These are phyloP conservation scores for Leishmania mexicana DNA, from an alignment of 208 protist species.

Conservation along the genomic window DNA sequence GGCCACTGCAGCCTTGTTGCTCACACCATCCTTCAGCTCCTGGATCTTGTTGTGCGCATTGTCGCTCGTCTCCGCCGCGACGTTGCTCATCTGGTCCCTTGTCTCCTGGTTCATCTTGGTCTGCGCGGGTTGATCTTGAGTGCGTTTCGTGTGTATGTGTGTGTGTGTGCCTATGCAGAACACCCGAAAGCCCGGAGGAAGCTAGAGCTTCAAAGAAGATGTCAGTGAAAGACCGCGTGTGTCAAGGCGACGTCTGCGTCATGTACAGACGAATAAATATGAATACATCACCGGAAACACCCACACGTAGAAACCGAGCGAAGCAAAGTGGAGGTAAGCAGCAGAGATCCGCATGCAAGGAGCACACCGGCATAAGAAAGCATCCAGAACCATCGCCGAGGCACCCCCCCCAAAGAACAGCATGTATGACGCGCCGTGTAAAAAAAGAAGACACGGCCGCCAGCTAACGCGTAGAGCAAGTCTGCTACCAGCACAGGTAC, in stretches of 20 bases:
- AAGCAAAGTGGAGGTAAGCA: not conserved
- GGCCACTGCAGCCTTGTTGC: not conserved
- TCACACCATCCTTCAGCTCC: conserved; percentile 4
- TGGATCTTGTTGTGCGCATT: not conserved
- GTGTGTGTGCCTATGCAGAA: not conserved
- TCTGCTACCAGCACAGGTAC: not conserved
- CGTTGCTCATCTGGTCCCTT: conserved; percentile 7
- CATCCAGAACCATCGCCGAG: no score
- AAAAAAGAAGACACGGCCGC: no score
- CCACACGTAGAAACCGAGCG: not conserved
- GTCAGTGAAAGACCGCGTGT: not conserved
- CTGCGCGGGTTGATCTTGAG: not conserved
- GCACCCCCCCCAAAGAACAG: no score
- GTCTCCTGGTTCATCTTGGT: conserved; percentile 10
- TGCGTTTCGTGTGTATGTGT: not conserved
- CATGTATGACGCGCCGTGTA: no score
- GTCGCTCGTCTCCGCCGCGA: conserved; percentile 3
- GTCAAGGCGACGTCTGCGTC: not conserved
- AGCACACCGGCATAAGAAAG: not conserved
- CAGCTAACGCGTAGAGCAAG: not conserved
- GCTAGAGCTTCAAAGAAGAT: not conserved
- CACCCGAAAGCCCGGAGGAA: not conserved
- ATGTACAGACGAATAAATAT: no score
- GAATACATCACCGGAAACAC: no score
- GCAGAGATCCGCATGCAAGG: not conserved